Conservation (phyloP, 148 eudicot species). For the Bassia scoparia region DNA sequence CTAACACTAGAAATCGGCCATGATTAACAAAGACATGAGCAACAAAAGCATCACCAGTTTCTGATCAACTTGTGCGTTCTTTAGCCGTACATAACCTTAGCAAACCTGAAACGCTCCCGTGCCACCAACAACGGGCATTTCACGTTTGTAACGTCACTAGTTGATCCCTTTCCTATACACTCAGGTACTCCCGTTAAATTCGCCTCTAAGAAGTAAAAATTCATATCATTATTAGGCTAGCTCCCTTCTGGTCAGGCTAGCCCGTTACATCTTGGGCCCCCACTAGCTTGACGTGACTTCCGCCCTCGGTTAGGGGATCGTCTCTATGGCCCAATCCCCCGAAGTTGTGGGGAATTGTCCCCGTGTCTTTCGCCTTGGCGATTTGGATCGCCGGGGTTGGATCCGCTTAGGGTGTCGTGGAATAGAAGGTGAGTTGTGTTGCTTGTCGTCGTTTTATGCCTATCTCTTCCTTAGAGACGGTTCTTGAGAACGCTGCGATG, state of each 20-base stretch:
- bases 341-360: constrained; percentile 30
- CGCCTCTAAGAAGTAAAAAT: constrained; percentile 34
- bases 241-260: constrained; percentile 37
- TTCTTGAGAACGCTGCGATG: constrained; percentile 14
- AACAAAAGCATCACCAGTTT: constrained; percentile 41
- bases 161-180: constrained; percentile 41
- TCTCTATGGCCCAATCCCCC: constrained; percentile 42
- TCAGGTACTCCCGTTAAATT: constrained; percentile 42
- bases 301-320: constrained; percentile 38
- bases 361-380: constrained; percentile 26
- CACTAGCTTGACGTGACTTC: constrained; percentile 36
- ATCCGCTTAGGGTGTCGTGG: constrained; percentile 31
- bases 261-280: constrained; percentile 54
- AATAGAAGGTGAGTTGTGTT: constrained; percentile 27
- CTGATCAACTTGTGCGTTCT: constrained; percentile 34
- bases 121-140: constrained; percentile 55
- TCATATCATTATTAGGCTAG: constrained; percentile 40
- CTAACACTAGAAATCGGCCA: constrained; percentile 3
- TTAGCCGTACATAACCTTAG: constrained; percentile 50
- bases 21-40: constrained; percentile 36
- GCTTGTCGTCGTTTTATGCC: constrained; percentile 26
- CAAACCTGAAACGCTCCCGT: constrained; percentile 50
- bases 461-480: constrained; percentile 19
- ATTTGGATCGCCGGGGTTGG: constrained; percentile 27
- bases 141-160: constrained; percentile 29